Evolutionary conservation across 164 flowering plant genomes (phyloP).

Genomic region (Tetrastigma voinierianum): DNA sequence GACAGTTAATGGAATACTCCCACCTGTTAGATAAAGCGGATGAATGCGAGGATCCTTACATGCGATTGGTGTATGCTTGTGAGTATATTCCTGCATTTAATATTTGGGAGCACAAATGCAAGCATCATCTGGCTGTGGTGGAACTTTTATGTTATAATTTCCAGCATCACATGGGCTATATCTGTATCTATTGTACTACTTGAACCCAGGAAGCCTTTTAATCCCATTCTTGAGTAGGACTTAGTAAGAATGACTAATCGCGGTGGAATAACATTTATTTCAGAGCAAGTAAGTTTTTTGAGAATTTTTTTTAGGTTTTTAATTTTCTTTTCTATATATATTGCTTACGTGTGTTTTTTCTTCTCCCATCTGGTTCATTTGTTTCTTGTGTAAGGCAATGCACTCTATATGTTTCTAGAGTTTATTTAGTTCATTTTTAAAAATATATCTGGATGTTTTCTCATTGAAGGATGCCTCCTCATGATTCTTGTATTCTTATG

Average conservation of each 20-base stretch:
- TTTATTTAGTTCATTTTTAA: not conserved
- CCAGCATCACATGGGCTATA: constrained; percentile 82
- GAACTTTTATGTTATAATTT: constrained; percentile 10
- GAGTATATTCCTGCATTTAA: constrained; percentile 22
- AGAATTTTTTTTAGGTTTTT: too few relatives aligned
- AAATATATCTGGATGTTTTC: not conserved
- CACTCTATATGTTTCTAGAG: not conserved
- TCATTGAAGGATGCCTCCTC: not conserved
- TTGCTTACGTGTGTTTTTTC: constrained; percentile 13
- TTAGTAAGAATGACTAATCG: constrained; percentile 80
- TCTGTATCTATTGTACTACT: constrained; percentile 72
- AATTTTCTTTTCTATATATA: not conserved
- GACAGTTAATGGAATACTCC: constrained; percentile 85
- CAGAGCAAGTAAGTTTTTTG: constrained; percentile 69
- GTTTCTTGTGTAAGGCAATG: constrained; percentile 1
- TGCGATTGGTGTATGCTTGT: constrained; percentile 85
- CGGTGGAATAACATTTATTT: constrained; percentile 64
- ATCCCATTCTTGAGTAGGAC: constrained; percentile 96
- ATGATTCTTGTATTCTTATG: constrained; percentile 24
- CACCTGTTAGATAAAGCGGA: constrained; percentile 82
- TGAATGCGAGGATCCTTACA: constrained; percentile 84
- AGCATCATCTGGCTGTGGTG: too few relatives aligned
- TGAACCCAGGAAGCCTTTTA: constrained; percentile 87
- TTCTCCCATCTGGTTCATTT: not conserved
- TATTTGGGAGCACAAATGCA: too few relatives aligned